Evolutionary conservation across 2,329 filamentous ascomycete species (phyloP).

Genomic region (Neocucurbitaria cava): DNA sequence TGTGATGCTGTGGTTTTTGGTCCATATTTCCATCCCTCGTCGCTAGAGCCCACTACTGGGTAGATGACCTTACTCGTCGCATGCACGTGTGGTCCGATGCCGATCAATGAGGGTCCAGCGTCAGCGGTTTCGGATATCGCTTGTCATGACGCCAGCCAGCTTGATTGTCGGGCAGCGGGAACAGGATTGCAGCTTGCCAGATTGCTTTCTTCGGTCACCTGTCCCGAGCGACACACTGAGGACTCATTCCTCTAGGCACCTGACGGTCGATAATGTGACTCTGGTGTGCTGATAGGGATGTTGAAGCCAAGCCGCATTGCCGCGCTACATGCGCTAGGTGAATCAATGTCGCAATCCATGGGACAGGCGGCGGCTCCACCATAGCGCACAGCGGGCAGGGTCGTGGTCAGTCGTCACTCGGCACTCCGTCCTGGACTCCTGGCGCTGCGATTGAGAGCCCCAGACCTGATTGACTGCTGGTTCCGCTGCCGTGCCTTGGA

Average conservation of each 20-base stretch:
- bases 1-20: too few relatives aligned
- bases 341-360: constrained; percentile 5
- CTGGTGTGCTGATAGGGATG: not conserved
- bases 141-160: constrained; percentile 9
- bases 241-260: too few relatives aligned
- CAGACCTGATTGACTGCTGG: not conserved
- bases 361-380: constrained; percentile 3
- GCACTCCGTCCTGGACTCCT: too few relatives aligned
- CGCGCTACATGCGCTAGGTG: not conserved
- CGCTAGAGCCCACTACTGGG: not conserved
- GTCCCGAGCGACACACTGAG: constrained; percentile 2
- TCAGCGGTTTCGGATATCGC: constrained; percentile 6
- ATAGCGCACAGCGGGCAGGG: constrained; percentile 9
- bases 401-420: too few relatives aligned
- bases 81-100: not conserved
- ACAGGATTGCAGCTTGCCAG: constrained; percentile 8
- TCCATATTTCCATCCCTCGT: not conserved
- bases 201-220: constrained; percentile 4
- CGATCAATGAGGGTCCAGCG: constrained; percentile 14
- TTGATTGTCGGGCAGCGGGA: constrained; percentile 8
- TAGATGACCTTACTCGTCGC: not conserved
- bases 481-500: constrained; percentile 10
- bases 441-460: constrained; percentile 3
- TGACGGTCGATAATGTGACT: not conserved
- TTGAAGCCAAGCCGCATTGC: not conserved